Evolutionary conservation across 345 rosid species (phyloP).

Genomic region (Eucalyptus sp.): DNA sequence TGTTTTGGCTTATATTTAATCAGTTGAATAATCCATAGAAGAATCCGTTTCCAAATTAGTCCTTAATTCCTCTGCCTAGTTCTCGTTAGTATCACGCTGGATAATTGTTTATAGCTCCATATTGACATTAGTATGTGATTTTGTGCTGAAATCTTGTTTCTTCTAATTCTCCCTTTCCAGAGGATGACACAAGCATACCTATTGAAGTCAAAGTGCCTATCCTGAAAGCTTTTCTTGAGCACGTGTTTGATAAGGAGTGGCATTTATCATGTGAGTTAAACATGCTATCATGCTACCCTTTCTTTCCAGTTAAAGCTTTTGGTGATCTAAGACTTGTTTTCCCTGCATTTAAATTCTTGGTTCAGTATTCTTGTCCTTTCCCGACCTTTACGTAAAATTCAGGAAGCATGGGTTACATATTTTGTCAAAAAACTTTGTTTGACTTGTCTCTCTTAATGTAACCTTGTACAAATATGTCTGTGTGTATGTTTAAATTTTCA

Average conservation of each 20-base stretch:
- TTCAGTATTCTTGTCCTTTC: background rate
- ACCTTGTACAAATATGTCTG: background rate
- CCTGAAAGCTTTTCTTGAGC: constrained; percentile 57
- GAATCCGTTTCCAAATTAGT: background rate
- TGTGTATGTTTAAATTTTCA: background rate
- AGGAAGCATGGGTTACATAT: background rate
- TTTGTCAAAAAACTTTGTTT: background rate
- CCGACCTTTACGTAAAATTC: too few species aligned
- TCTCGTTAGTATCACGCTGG: background rate
- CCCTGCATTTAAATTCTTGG: background rate
- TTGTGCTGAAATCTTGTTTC: background rate
- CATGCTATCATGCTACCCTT: background rate
- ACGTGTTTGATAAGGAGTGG: constrained; percentile 68
- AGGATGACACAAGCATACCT: constrained; percentile 95
- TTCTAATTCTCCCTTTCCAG: constrained; percentile 23
- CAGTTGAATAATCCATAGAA: background rate
- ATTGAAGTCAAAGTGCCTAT: constrained; percentile 25
- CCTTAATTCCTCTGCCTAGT: background rate
- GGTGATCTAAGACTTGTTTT: background rate
- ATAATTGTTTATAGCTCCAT: background rate
- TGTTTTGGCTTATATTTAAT: background rate
- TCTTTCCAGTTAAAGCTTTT: background rate
- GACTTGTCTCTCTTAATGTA: background rate
- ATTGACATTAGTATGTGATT: background rate
- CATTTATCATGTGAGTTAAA: constrained; percentile 71